Evolutionary conservation across 1,284 basidiomycete species (phyloP).

Genomic region (Rhodofomes roseus): DNA sequence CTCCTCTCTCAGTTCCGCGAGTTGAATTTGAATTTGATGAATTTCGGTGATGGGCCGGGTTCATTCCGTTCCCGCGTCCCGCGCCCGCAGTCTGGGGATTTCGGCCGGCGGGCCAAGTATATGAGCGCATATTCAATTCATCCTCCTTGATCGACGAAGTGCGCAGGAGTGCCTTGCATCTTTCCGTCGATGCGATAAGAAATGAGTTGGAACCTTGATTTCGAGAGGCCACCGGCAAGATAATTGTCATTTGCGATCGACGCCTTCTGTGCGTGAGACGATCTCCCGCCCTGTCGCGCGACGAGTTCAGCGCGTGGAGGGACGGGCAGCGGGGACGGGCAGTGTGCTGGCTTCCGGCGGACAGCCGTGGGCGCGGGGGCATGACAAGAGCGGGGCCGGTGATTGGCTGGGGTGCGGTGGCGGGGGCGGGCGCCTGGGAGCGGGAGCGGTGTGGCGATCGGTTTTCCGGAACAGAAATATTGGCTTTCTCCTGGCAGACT

Average conservation of each 20-base stretch:
- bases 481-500: constrained; percentile 1
- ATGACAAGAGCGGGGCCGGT: constrained; percentile 12
- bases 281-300: not conserved
- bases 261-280: not conserved
- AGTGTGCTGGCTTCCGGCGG: constrained; percentile 11
- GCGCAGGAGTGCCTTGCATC: not conserved
- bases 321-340: not conserved
- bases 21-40: not conserved
- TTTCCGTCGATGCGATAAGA: not conserved
- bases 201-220: not conserved
- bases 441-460: not conserved
- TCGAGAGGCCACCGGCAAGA: not conserved
- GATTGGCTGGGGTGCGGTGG: constrained; percentile 16
- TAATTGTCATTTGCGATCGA: not conserved
- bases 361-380: constrained; percentile 4
- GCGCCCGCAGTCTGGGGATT: not conserved
- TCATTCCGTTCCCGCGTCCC: not conserved
- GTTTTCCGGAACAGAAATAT: not conserved
- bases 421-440: constrained; percentile 1
- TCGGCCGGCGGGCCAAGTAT: not conserved
- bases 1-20: not conserved
- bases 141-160: not conserved
- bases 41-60: not conserved
- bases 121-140: not conserved
- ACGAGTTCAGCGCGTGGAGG: not conserved